A percentile compares a stretch with the other conserved stretches of the same genome.
phyloP scores from a whole-genome alignment of 345 rosid species.

The Psidium friedrichsthalianum region DNA sequence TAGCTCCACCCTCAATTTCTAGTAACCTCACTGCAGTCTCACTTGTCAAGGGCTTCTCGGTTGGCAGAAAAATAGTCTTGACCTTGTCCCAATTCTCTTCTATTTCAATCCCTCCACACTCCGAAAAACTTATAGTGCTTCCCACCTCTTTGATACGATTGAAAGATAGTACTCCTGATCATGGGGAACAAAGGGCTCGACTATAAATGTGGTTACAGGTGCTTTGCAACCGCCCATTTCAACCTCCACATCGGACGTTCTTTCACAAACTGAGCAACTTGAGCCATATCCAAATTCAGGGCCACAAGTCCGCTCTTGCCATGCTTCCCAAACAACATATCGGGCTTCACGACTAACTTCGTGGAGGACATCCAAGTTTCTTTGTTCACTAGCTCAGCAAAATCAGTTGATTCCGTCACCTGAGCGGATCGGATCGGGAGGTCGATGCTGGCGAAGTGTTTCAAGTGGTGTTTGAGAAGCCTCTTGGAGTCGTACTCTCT shows the following conservation, averaged over 20 bases:
- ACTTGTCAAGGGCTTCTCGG: slow-evolving; percentile 55
- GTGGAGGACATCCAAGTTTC: slow-evolving; percentile 91
- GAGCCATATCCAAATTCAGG: slow-evolving; percentile 89
- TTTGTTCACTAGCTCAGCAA: slow-evolving; percentile 54
- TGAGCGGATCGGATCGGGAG: slow-evolving; percentile 14
- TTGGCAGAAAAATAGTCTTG: slow-evolving; percentile 64
- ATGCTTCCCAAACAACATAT: slow-evolving; percentile 93
- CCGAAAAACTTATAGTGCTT: slow-evolving; percentile 76
- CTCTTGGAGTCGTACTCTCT: slow-evolving; percentile 23
- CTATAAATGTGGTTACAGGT: slow-evolving; percentile 86
- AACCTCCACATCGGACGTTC: slow-evolving; percentile 76
- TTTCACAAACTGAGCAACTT: slow-evolving; percentile 93
- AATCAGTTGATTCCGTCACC: slow-evolving; percentile 78
- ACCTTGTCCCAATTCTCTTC: slow-evolving; percentile 99
- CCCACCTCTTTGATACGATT: slow-evolving; percentile 86
- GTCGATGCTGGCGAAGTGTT: slow-evolving; percentile 8
- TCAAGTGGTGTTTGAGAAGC: slow-evolving; percentile 16
- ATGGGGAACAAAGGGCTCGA: slow-evolving; percentile 91
- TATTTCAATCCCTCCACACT: slow-evolving; percentile 95
- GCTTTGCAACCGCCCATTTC: slow-evolving; percentile 93
- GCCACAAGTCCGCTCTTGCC: slow-evolving; percentile 97
- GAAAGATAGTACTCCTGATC: slow-evolving; percentile 81
- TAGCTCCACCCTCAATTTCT: too few species aligned
- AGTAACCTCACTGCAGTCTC: too few species aligned
- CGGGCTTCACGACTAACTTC: slow-evolving; percentile 85